Percentiles rank a stretch among this genome's conserved stretches.
phyloP scores from a whole-genome alignment of 169 alveolate species.

The Amoebophrya sp. region DNA sequence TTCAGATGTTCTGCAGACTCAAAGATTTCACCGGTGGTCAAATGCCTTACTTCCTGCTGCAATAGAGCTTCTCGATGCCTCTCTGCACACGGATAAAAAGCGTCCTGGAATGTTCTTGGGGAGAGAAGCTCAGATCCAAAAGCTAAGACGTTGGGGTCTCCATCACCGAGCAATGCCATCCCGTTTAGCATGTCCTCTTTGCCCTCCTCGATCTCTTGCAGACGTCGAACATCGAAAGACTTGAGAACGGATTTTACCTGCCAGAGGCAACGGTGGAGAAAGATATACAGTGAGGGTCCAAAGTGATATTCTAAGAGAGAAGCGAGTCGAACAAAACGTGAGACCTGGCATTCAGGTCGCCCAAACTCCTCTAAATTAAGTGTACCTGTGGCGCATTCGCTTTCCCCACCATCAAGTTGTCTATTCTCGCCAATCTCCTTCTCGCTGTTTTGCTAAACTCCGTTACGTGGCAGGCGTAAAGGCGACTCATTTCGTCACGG shows the following conservation, averaged over 20 bases:
- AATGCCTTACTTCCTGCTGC: slow-evolving; percentile 2
- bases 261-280: too few species aligned
- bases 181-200: neutral
- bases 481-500: neutral
- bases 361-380: too few species aligned
- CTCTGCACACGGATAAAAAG: neutral
- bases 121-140: neutral
- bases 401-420: neutral
- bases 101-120: neutral
- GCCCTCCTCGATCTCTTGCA: neutral
- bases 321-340: too few species aligned
- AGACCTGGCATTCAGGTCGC: too few species aligned
- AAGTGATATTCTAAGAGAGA: too few species aligned
- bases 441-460: neutral
- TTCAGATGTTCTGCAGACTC: slow-evolving; percentile 16
- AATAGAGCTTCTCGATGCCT: neutral
- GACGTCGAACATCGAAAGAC: neutral
- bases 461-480: neutral
- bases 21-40: slow-evolving; percentile 1
- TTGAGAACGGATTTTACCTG: slow-evolving; percentile 18
- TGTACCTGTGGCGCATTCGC: slow-evolving; percentile 15
- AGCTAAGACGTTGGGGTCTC: neutral
- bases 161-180: neutral
- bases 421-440: neutral
- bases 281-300: too few species aligned